Base-by-base conservation (phyloP, 176 grass and related monocot genomes). In the Phyllostachys edulis region DNA sequence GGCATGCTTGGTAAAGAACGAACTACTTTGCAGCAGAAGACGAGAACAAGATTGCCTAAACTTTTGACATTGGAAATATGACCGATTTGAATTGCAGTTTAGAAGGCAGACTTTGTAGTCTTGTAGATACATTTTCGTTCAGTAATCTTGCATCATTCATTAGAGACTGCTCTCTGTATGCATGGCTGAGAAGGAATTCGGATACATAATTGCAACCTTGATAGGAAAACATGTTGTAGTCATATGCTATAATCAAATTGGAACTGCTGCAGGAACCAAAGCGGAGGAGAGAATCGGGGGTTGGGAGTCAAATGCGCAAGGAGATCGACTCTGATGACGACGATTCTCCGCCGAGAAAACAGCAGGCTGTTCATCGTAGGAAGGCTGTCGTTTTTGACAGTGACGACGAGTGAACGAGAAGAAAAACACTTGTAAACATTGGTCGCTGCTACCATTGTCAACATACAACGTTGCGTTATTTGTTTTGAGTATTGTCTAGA, bases 271-370 rank as follows among this genome's bases (percentile, higher is more conserved):
- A 91, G 90, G 89, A 87, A 50, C 87, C 79, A 11, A 97, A 91
- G 63, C 85, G 88, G 54, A 96, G 80, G 85, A 87, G 88, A 73
- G 96, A 94, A 78, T 73, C 82, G 4, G 85, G 77, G 55, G 65
- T 86, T n/a, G 80, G 32, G 21, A 64, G 87, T 64, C 87, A 86
- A 65, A 92, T 89, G 84, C 89, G 78, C 46, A 95, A 93, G 84
- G 93, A 93, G 75, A 40, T 92, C 7, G 79, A 89, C 41, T 95
- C 88, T 1, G 91, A 92, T 39, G 93, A 89, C 2, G 92, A 89
- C 1, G 92, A 91, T 17, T 92, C 96, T 71, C 96, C 93, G 5
- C 93, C 96, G 0, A 99, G 88, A 61, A 96, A 96, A 69, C 86
- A 87, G 0, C 63, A 76, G 46, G 29, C 69, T 0, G 85, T 71